Evolutionary conservation across 257 asterid species (phyloP).

Genomic region (Prunella vulgaris): DNA sequence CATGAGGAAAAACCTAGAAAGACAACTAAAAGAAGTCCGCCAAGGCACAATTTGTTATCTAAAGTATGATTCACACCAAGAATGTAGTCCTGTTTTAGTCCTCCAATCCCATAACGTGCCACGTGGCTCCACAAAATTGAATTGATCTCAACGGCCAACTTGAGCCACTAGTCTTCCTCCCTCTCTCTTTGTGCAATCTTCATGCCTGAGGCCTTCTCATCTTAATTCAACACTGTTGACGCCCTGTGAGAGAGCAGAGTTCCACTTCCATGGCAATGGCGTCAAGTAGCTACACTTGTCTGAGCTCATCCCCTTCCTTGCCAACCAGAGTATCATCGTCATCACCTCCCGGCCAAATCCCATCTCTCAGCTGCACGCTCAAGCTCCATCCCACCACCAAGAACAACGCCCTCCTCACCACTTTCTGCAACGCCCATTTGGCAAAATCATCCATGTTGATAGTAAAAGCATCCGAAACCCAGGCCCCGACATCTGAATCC

Average conservation of each 20-base stretch:
- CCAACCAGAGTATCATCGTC: constrained; percentile 25
- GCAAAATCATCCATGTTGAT: constrained; percentile 21
- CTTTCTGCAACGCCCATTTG: constrained; percentile 20
- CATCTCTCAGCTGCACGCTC: constrained; percentile 32
- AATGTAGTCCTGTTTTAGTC: not conserved
- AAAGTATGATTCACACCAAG: not conserved
- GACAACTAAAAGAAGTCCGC: no score
- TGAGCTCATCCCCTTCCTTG: no score
- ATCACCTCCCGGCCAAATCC: constrained; percentile 31
- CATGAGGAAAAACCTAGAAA: no score
- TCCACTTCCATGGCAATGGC: constrained; percentile 33
- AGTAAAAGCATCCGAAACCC: constrained; percentile 48
- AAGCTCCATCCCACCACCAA: constrained; percentile 35
- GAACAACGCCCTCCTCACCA: constrained; percentile 26
- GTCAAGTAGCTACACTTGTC: constrained; percentile 43
- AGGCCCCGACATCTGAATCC: constrained; percentile 17
- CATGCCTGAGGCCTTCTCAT: not conserved
- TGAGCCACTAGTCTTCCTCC: constrained; percentile 41
- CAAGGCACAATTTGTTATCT: no score
- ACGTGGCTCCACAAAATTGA: constrained; percentile 46
- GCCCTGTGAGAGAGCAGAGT: not conserved
- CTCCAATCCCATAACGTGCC: not conserved
- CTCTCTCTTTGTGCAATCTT: not conserved
- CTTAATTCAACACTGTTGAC: not conserved
- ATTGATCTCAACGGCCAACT: constrained; percentile 10